Percentiles rank a stretch among this genome's conserved stretches.
phyloP scores from a whole-genome alignment of 1,284 basidiomycete species.

The Meira nashicola region DNA sequence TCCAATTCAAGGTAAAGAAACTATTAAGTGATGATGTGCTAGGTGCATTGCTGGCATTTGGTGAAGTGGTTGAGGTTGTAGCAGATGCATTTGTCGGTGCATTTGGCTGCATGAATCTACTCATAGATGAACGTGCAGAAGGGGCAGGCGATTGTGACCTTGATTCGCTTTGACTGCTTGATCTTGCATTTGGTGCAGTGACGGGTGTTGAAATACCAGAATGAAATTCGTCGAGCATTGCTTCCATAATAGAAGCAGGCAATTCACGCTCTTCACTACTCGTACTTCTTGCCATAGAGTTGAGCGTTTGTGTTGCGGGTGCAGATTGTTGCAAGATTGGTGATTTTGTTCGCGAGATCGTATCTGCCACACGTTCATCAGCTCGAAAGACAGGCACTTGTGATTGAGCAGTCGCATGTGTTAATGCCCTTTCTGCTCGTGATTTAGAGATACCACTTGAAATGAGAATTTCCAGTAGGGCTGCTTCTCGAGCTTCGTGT shows the following conservation, averaged over 20 bases:
- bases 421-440: neutral
- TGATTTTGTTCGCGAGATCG: neutral
- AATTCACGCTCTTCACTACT: conserved; percentile 17
- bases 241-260: conserved; percentile 39
- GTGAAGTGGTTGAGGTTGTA: conserved; percentile 10
- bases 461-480: conserved; percentile 8
- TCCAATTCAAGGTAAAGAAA: conserved; percentile 19
- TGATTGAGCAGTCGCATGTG: conserved; percentile 4
- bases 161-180: no score
- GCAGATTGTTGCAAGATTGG: neutral
- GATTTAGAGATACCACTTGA: conserved; percentile 6
- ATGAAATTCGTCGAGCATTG: conserved; percentile 43
- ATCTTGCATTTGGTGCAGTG: no score
- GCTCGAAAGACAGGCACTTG: conserved; percentile 9
- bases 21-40: conserved; percentile 3
- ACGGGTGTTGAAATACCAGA: conserved; percentile 11
- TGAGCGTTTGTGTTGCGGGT: conserved; percentile 11
- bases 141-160: neutral
- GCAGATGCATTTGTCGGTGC: conserved; percentile 7
- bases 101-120: neutral
- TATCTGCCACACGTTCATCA: conserved; percentile 7
- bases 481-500: conserved; percentile 5
- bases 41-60: conserved; percentile 13
- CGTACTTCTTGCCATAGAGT: neutral
- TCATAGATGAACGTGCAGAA: conserved; percentile 1